Evolutionary conservation across 2,329 filamentous ascomycete genomes (phyloP), one percentile per base, ranked within the genome.

Genomic region (Phyllosticta citrichinensis): DNA sequence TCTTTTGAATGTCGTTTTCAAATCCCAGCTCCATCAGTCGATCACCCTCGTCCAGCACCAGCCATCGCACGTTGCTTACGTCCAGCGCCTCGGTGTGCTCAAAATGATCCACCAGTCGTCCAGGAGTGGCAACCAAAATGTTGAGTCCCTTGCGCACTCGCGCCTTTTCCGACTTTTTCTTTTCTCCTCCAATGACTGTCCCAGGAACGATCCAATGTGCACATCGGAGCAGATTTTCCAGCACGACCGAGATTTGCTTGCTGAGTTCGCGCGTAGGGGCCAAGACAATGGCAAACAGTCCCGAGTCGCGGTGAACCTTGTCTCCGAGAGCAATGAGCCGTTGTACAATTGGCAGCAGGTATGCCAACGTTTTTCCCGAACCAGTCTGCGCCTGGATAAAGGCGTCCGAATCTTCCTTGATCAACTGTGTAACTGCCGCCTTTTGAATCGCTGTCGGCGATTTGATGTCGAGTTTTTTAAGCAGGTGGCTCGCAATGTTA

Each of bases 11-110:
- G 69, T 97, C 93, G 59, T 97, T 87, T 74, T 97, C 94, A 67
- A 99, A 99, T 0, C 94, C 94, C 69, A 97, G 82, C 70, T 99
- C 94, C 93, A 99, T 97, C 71, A 99, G 79, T n/a, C 94, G 84
- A 79, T 99, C 94, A 30, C 94, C 94, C 75, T 99, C 94, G 68
- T 99, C 94, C 5, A 99, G 81, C 2, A 99, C 87, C 24, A 99
- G 77, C 94, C 94, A 99, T 63, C 93, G 82, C 4, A 97, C 93
- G 22, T 87, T 92, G 68, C 88, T 89, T 51, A 97, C 85, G 65
- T 94, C 89, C 58, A 99, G 79, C 0, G 87, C 91, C 73, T 96
- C 86, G 0, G 94, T 99, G 70, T 97, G 91, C 67, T 95, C 87
- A 55, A 99, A 77, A 74, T 99, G 94, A 77, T 99, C 94, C 3